These are phyloP conservation scores for Penicillium nucicola DNA, from an alignment of 495 filamentous ascomycete genomes.

Conservation along the genomic window DNA sequence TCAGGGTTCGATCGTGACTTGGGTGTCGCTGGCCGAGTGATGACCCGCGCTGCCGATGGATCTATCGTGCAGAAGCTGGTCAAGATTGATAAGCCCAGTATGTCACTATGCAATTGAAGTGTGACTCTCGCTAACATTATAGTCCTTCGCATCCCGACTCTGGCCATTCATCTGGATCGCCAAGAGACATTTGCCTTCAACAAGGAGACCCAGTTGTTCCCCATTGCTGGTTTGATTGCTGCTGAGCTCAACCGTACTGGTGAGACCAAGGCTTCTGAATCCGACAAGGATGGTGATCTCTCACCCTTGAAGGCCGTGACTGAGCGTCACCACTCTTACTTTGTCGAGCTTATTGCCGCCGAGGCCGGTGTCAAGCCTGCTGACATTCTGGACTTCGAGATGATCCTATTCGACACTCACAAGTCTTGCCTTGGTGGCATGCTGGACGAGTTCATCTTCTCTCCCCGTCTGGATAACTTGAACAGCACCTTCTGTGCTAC, in stretches of 20 bases:
- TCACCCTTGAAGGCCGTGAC: conserved; percentile 70
- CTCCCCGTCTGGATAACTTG: conserved; percentile 87
- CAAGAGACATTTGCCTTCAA: conserved; percentile 85
- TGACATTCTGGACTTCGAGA: conserved; percentile 88
- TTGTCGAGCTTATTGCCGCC: conserved; percentile 82
- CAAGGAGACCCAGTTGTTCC: conserved; percentile 93
- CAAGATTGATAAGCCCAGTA: conserved; percentile 82
- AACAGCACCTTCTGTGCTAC: conserved; percentile 91
- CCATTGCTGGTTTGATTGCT: conserved; percentile 82
- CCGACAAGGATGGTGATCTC: conserved; percentile 42
- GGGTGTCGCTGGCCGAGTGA: conserved; percentile 81
- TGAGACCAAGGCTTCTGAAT: conserved; percentile 31
- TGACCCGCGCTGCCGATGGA: conserved; percentile 72
- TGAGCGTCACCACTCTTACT: conserved; percentile 84
- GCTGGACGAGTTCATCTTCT: conserved; percentile 92
- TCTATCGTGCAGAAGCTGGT: conserved; percentile 80
- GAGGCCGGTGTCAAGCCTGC: conserved; percentile 64
- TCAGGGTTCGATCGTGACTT: conserved; percentile 95
- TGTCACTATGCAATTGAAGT: conserved; percentile 1
- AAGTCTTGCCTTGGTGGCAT: conserved; percentile 84
- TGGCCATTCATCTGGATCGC: conserved; percentile 91
- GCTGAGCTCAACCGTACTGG: conserved; percentile 80
- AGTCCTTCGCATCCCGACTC: conserved; percentile 83
- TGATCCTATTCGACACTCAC: conserved; percentile 94
- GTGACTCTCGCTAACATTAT: conserved; percentile 1